Base-by-base conservation (phyloP, 2,329 filamentous ascomycete genomes). In the Nemania sp. region DNA sequence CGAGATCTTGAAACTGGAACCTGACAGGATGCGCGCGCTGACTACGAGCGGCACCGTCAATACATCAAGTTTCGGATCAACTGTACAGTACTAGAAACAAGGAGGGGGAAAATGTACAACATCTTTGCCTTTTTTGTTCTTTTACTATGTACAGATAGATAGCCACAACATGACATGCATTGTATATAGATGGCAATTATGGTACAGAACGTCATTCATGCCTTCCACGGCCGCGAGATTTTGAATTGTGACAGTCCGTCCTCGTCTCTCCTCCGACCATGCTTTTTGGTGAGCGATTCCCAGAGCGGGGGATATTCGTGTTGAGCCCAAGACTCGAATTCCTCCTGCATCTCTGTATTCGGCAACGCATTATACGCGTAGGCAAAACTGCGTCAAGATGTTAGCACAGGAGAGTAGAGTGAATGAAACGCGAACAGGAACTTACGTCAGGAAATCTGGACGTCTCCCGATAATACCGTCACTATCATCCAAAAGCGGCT, bases 361-460 rank as follows among this genome's bases (percentile, higher is more conserved):
- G 83, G 84, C 2, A 91, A 79, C 8, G 84, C 86, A 63, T 93
- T 94, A 70, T 90, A 91, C 54, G 91, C 78, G 22, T 86, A 81
- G 14, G 86, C 90, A 42, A 96, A 76, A 24, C 90, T 45, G 36
- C 52, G 49, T 67, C 56, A 59, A 9, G 34, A 11, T 54, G 47
- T 60, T 40, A 57, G 37, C 15, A 30, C 5, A 65, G 61, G 9
- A 44, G 4, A 14, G 28, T 4, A 31, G 28, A 31, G 28, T 15
- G 28, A 5, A 9, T 6, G 6, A 20, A 24, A 23, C 26, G 6
- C 2, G 37, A 14, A 23, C 7, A 22, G 9, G 34, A 5, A 65
- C 68, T 67, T 54, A 69, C 68, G 60, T 63, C 14, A 61, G 19
- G 15, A 54, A 37, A 26, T 66, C 56, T 11, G 67, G 65, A 49